Evolutionary conservation across 495 filamentous ascomycete genomes (phyloP).

Genomic region (Aspergillus wentii): DNA sequence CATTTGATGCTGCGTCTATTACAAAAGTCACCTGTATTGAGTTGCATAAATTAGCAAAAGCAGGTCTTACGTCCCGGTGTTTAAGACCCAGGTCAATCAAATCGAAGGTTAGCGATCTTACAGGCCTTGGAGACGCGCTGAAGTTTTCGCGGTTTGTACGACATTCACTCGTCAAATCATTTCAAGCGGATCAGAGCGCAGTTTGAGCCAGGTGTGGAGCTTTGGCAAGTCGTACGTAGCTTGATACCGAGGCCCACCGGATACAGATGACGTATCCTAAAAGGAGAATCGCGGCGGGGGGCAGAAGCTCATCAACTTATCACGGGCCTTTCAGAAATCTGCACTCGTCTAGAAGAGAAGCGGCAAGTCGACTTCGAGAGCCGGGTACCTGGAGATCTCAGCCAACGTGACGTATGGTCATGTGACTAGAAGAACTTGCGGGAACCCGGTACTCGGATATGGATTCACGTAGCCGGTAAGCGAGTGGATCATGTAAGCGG

Average conservation of each 20-base stretch:
- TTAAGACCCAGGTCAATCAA: background rate
- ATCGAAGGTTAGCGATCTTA: constrained; percentile 11
- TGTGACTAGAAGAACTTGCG: too few species aligned
- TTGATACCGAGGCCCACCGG: background rate
- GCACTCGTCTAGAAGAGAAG: too few species aligned
- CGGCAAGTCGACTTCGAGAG: too few species aligned
- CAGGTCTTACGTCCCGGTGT: constrained; percentile 1
- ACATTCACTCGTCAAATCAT: constrained; percentile 18
- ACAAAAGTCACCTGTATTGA: constrained; percentile 25
- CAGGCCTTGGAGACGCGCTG: constrained; percentile 29
- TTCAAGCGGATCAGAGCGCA: constrained; percentile 3
- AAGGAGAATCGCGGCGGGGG: too few species aligned
- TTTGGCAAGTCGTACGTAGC: background rate
- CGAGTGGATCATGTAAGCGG: too few species aligned
- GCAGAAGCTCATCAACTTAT: too few species aligned
- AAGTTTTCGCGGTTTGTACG: constrained; percentile 28
- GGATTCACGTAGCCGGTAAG: too few species aligned
- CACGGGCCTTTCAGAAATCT: too few species aligned
- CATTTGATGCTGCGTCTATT: constrained; percentile 28
- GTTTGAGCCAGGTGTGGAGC: background rate
- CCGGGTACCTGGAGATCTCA: too few species aligned
- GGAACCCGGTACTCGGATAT: too few species aligned
- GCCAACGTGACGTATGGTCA: too few species aligned
- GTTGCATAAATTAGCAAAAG: constrained; percentile 6
- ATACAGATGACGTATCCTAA: too few species aligned